These are phyloP conservation scores for Sarocladiaceae sp. DNA, from an alignment of 2,329 filamentous ascomycete genomes.

Conservation along the genomic window DNA sequence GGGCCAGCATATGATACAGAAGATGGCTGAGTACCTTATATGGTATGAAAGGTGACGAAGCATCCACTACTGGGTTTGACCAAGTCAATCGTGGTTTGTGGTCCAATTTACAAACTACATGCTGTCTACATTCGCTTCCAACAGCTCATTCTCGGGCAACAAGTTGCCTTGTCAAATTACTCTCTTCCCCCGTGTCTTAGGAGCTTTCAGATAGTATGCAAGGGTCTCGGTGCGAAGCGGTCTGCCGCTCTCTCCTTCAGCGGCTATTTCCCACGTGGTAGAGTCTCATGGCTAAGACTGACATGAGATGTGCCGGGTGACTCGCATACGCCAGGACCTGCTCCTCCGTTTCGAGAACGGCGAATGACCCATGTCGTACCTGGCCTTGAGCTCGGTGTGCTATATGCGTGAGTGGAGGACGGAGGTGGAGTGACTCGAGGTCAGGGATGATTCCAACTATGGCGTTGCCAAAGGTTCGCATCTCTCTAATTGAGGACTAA, in stretches of 20 bases:
- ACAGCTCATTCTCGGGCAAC: no score
- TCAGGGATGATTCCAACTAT: constrained; percentile 1
- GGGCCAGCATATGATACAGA: no score
- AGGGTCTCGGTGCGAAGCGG: constrained; percentile 12
- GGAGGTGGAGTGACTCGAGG: not conserved
- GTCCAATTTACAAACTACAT: no score
- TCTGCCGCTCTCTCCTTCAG: no score
- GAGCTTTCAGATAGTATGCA: constrained; percentile 12
- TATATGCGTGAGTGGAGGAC: constrained; percentile 13
- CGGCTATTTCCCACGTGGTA: no score
- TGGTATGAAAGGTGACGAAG: no score
- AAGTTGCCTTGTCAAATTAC: no score
- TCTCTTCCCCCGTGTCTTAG: not conserved
- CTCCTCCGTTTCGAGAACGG: constrained; percentile 15
- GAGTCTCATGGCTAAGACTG: no score
- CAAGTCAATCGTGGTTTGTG: no score
- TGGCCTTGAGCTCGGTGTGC: constrained; percentile 13
- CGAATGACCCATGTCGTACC: constrained; percentile 15
- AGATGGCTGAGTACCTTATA: no score
- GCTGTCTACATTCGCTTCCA: no score
- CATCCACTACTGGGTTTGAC: no score
- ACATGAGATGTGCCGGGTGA: constrained; percentile 14
- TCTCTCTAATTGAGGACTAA: not conserved
- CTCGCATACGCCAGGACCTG: constrained; percentile 14
- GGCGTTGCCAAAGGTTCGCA: not conserved